Conservation (phyloP, 2,329 filamentous ascomycete species). For the Magnaporthiopsis rhizophila region DNA sequence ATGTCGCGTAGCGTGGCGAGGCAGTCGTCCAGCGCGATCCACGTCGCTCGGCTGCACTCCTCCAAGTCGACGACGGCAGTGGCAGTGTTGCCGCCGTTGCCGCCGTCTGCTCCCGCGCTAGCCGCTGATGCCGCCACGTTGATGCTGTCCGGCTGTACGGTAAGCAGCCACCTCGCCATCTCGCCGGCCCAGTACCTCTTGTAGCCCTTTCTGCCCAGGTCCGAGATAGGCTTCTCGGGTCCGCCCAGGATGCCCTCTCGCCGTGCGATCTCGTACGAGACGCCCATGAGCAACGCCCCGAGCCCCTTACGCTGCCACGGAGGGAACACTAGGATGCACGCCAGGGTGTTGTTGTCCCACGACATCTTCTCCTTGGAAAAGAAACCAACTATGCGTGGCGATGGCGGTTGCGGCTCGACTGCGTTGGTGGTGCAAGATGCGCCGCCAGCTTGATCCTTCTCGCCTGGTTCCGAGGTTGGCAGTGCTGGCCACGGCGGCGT, state of each 20-base stretch:
- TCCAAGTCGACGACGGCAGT: slow-evolving; percentile 53
- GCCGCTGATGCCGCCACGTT: not conserved
- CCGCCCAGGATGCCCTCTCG: slow-evolving; percentile 80
- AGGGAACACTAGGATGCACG: slow-evolving; percentile 91
- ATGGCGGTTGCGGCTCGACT: slow-evolving; percentile 6
- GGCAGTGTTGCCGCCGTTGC: not conserved
- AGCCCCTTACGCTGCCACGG: slow-evolving; percentile 90
- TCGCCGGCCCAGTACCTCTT: slow-evolving; percentile 79
- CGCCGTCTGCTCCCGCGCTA: not conserved
- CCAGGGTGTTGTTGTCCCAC: slow-evolving; percentile 97
- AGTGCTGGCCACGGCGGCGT: slow-evolving; percentile 38
- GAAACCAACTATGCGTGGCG: slow-evolving; percentile 67
- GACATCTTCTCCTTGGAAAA: slow-evolving; percentile 99
- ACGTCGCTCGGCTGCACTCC: slow-evolving; percentile 68
- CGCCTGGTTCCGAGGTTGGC: slow-evolving; percentile 2
- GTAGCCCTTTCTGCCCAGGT: slow-evolving; percentile 77
- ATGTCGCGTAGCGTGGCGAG: slow-evolving; percentile 71
- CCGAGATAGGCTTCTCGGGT: slow-evolving; percentile 87
- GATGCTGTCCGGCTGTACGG: slow-evolving; percentile 27
- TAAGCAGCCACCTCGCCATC: slow-evolving; percentile 61
- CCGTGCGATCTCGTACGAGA: slow-evolving; percentile 85
- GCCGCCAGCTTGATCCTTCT: not conserved
- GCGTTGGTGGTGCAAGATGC: slow-evolving; percentile 10
- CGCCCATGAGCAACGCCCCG: slow-evolving; percentile 81
- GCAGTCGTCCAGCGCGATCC: slow-evolving; percentile 80